Evolutionary conservation across 23 red algal species (phyloP), one percentile per base, ranked within the genome.

Genomic region (Cyanidium caldarium): DNA sequence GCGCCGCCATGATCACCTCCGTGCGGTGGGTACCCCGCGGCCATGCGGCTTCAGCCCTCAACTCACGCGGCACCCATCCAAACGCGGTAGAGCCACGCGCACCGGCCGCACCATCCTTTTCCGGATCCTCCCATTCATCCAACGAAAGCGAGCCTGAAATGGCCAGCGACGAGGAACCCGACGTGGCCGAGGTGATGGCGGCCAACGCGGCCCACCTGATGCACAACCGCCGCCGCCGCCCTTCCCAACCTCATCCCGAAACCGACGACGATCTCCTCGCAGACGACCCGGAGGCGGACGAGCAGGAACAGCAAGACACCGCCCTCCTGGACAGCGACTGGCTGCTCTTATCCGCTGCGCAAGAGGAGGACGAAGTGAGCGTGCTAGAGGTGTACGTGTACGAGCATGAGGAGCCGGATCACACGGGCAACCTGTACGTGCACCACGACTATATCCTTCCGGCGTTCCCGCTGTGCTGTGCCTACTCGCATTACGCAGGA

Each of bases 371-470:
- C 33, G 87, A 94, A 31, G 74, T 58, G 37, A 80, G 80, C 2
- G 43, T 65, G 35, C 66, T 94, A 3, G 70, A 81, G 43, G 68
- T 84, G 0, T 79, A 85, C 70, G 65, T 77, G 28, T 14, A 36
- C n/a, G 73, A 77, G 65, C 44, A 73, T 15, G 68, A 77, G 25
- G 87, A 94, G 28, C 46, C 68, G 21, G 75, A 86, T 39, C 65
- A 65, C n/a, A 65, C 77, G 25, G 77, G 45, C 31, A 80, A 98
- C 37, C 41, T 83, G 29, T 98, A 98, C 68, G 57, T 89, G 42
- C 92, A 98, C 46, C 92, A 98, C 68, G 92, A 98, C 46, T 35
- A 82, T 29, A 74, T 98, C n/a, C 80, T 98, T 7, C 77, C 92
- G 0, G 70, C 82, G 33, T 57, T 88, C 34, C 92, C 92, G 14